These are phyloP conservation scores for Phaeosphaeria sp. DNA, from an alignment of 2,329 filamentous ascomycete species.

Conservation along the genomic window DNA sequence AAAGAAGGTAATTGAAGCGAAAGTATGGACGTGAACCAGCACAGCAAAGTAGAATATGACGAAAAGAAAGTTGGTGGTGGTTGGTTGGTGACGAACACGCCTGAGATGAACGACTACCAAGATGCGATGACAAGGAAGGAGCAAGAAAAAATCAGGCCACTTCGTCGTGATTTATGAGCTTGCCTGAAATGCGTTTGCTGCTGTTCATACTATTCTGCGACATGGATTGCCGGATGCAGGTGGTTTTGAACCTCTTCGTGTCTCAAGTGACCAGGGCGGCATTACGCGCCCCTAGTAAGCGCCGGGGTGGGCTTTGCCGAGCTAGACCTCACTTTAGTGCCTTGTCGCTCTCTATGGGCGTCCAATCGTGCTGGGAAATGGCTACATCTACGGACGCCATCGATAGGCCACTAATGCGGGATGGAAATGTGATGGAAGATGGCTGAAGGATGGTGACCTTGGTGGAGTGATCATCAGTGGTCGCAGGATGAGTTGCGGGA, in stretches of 20 bases:
- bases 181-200: conserved; percentile 22
- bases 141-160: conserved; percentile 39
- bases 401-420: background rate
- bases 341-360: conserved; percentile 5
- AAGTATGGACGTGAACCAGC: conserved; percentile 36
- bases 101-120: conserved; percentile 26
- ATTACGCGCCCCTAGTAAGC: conserved; percentile 31
- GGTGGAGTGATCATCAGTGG: conserved; percentile 7
- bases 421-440: conserved; percentile 3
- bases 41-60: conserved; percentile 30
- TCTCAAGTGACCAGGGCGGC: conserved; percentile 30
- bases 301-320: conserved; percentile 4
- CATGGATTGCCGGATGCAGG: conserved; percentile 33
- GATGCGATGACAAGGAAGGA: conserved; percentile 25
- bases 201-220: conserved; percentile 39
- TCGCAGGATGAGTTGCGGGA: conserved; percentile 12
- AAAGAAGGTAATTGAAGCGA: background rate
- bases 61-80: conserved; percentile 19
- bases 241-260: conserved; percentile 32
- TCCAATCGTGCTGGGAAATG: conserved; percentile 16
- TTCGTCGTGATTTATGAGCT: conserved; percentile 38
- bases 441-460: conserved; percentile 1
- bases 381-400: conserved; percentile 1
- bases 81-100: conserved; percentile 10
- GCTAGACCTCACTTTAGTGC: background rate